Evolutionary conservation across 371 early-diverging fungal genomes (phyloP).

Genomic region (Mucor circinelloides): DNA sequence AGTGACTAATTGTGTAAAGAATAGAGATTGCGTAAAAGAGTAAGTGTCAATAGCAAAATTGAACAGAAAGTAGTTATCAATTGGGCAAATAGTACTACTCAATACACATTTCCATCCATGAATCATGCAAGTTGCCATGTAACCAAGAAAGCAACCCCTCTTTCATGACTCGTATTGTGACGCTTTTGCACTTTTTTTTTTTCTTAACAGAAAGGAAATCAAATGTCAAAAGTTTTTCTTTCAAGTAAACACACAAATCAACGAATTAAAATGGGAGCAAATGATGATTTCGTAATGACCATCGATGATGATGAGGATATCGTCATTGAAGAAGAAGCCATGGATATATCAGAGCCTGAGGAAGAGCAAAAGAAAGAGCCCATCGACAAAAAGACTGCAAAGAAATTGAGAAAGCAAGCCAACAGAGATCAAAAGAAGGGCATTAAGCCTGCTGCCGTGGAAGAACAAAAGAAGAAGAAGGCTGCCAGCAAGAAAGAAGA

Average conservation of each 20-base stretch:
- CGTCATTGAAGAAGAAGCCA: constrained; percentile 47
- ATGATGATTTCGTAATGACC: constrained; percentile 79
- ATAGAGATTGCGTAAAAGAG: too few species aligned
- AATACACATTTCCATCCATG: too few species aligned
- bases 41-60: too few species aligned
- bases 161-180: constrained; percentile 1
- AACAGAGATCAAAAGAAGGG: constrained; percentile 14
- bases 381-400: constrained; percentile 8
- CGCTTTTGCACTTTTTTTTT: background rate
- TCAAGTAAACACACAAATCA: background rate
- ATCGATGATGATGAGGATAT: constrained; percentile 76
- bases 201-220: background rate
- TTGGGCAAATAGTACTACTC: too few species aligned
- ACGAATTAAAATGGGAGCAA: constrained; percentile 10
- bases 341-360: constrained; percentile 30
- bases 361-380: constrained; percentile 27
- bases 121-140: too few species aligned
- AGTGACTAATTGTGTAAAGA: too few species aligned
- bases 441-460: constrained; percentile 9
- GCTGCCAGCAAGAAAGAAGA: constrained; percentile 30
- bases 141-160: too few species aligned
- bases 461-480: constrained; percentile 33
- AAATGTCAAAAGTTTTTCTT: constrained; percentile 9
- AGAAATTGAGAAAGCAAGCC: constrained; percentile 38
- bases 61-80: too few species aligned